Percentiles rank a stretch among this genome's conserved stretches.
Conservation (phyloP, 192 early-diverging fungal species). For the Dimargaris verticillata region DNA sequence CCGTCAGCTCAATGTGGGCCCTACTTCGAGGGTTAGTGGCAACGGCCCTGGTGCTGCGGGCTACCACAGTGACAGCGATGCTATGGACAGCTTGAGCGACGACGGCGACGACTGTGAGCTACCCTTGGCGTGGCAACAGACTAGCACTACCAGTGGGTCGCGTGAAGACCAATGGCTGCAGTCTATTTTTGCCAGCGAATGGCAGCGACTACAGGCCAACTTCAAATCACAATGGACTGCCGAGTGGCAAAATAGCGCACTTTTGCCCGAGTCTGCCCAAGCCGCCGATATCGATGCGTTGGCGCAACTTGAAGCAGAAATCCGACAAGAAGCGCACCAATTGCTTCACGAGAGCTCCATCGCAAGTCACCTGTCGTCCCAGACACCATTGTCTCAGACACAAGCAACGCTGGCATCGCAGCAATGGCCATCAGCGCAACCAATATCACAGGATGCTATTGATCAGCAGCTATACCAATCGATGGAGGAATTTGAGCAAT, state of each 20-base stretch:
- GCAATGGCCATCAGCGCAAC: too few relatives aligned
- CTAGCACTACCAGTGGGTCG: neutral
- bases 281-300: neutral
- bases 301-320: neutral
- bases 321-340: neutral
- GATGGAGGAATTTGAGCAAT: slow-evolving; percentile 1
- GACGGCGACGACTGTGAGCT: neutral
- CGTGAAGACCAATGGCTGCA: slow-evolving; percentile 1
- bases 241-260: neutral
- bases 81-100: neutral
- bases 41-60: neutral
- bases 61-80: neutral
- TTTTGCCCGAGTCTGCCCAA: neutral
- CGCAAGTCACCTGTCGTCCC: too few relatives aligned
- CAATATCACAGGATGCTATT: neutral
- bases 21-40: neutral
- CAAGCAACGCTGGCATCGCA: too few relatives aligned
- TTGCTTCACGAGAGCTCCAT: neutral
- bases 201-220: neutral
- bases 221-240: neutral
- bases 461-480: neutral
- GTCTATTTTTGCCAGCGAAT: neutral
- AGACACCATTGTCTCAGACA: too few relatives aligned
- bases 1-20: neutral
- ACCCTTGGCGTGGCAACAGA: neutral